Evolutionary conservation across 169 alveolate species (phyloP), one percentile per base, ranked within the genome.

Genomic region (Fabrea salina): DNA sequence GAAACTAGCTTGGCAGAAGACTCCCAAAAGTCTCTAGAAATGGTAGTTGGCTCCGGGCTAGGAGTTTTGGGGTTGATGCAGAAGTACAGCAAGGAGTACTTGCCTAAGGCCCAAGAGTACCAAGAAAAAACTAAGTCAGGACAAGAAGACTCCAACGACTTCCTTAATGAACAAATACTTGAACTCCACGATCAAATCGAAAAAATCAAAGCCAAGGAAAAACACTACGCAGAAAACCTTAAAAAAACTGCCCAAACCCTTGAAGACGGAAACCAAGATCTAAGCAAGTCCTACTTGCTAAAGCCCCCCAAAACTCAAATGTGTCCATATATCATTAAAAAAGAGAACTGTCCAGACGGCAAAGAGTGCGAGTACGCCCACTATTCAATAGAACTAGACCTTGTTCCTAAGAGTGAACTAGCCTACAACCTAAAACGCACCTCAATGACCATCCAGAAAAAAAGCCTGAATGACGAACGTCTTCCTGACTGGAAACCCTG

Each of bases 401-500:
- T 56, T 11, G 67, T 56, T 56, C 67, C 67, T n/a, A 56, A 16
- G 1, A 16, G 16, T 25, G 27, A 56, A 35, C 40, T 56, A 16
- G 35, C 35, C 1, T n/a, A 56, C 16, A 56, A 56, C 4, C 35
- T 56, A 22, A 22, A 56, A 1, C 67, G 27, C n/a, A 56, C 67
- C 11, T 56, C 67, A 35, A 35, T 22, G 27, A 35, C 35, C 67
- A 27, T 56, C 16, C 40, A 56, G 1, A 56, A 27, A 16, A 56
- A 25, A 3, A 16, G n/a, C 16, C n/a, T 22, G 27, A 56, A 56
- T n/a, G 67, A 56, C 27, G 67, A 19, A 19, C 11, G 25, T 27
- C 67, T 35, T 0, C 67, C 67, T 56, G 67, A 56, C 27, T 56
- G 67, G 67, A 56, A 56, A 56, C 67, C 67, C 1, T 56, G 67